Conservation (phyloP, 2,329 filamentous ascomycete genomes). For the Talaromyces sp. region DNA sequence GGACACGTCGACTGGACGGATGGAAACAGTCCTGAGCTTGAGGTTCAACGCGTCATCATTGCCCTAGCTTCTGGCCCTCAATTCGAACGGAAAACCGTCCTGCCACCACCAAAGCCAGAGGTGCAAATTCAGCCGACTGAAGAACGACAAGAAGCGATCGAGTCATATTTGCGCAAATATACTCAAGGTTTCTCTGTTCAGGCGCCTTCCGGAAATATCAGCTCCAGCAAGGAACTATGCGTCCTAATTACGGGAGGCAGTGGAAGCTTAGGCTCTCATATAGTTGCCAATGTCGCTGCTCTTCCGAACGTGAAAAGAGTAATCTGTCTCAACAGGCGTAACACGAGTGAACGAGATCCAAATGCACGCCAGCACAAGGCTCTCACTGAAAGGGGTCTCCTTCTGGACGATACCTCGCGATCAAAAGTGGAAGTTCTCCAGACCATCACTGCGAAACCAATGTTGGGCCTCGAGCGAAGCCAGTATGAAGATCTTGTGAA, state of each 20-base stretch:
- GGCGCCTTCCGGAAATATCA: not conserved
- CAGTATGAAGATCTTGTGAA: constrained; percentile 37
- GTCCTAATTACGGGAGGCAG: constrained; percentile 42
- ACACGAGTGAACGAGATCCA: constrained; percentile 18
- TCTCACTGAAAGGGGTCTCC: constrained; percentile 22
- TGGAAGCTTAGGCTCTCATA: constrained; percentile 37
- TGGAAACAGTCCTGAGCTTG: constrained; percentile 14
- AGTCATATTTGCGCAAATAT: constrained; percentile 20
- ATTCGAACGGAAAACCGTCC: constrained; percentile 2
- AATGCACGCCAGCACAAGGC: constrained; percentile 32
- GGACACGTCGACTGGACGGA: constrained; percentile 21
- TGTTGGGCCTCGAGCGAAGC: constrained; percentile 43
- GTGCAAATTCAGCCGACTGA: not conserved
- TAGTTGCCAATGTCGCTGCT: constrained; percentile 33
- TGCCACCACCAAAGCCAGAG: not conserved
- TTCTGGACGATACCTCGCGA: constrained; percentile 13
- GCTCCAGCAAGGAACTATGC: constrained; percentile 9
- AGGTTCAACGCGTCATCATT: constrained; percentile 15
- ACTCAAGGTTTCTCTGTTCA: constrained; percentile 18
- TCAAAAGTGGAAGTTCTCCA: constrained; percentile 45
- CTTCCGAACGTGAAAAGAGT: constrained; percentile 28
- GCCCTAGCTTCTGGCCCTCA: constrained; percentile 17
- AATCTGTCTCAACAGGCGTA: constrained; percentile 46
- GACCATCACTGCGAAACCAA: constrained; percentile 44
- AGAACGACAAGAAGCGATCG: constrained; percentile 15